phyloP scores from a whole-genome alignment of 1,284 basidiomycete genomes.

The Inonotus obliquus region DNA sequence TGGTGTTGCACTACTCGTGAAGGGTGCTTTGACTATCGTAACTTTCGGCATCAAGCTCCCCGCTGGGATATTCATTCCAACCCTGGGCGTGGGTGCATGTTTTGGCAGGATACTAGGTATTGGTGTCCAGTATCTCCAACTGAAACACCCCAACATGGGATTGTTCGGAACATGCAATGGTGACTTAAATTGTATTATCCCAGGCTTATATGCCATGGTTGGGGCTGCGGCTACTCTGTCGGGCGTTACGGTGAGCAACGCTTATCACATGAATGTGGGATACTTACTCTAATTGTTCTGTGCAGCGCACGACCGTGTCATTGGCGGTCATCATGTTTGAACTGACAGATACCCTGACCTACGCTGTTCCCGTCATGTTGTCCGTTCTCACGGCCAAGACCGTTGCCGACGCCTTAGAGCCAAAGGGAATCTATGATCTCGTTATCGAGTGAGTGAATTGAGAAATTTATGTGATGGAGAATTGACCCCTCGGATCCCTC shows the following conservation, averaged over 20 bases:
- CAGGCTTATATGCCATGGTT: slow-evolving; percentile 90
- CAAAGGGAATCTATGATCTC: slow-evolving; percentile 93
- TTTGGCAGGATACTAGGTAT: slow-evolving; percentile 89
- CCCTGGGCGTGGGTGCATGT: slow-evolving; percentile 95
- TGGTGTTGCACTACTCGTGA: slow-evolving; percentile 73
- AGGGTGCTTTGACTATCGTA: slow-evolving; percentile 79
- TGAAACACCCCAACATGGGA: slow-evolving; percentile 53
- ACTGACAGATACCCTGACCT: slow-evolving; percentile 90
- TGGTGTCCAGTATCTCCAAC: slow-evolving; percentile 75
- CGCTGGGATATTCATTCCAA: slow-evolving; percentile 96
- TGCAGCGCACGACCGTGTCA: slow-evolving; percentile 80
- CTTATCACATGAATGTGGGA: neutral
- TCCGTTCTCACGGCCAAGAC: slow-evolving; percentile 91
- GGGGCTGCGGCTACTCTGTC: slow-evolving; percentile 86
- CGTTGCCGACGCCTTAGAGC: slow-evolving; percentile 86
- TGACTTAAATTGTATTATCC: slow-evolving; percentile 69
- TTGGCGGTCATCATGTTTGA: slow-evolving; percentile 94
- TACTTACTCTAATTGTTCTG: slow-evolving; percentile 6
- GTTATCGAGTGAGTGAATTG: slow-evolving; percentile 71
- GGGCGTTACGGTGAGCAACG: slow-evolving; percentile 70
- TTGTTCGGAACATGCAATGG: slow-evolving; percentile 67
- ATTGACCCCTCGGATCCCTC: neutral
- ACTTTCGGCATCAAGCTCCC: slow-evolving; percentile 95
- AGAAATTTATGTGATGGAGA: neutral
- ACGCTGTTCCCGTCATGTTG: slow-evolving; percentile 94